These are phyloP conservation scores for Nigrospora sphaerica DNA, from an alignment of 2,329 filamentous ascomycete genomes.

Conservation along the genomic window DNA sequence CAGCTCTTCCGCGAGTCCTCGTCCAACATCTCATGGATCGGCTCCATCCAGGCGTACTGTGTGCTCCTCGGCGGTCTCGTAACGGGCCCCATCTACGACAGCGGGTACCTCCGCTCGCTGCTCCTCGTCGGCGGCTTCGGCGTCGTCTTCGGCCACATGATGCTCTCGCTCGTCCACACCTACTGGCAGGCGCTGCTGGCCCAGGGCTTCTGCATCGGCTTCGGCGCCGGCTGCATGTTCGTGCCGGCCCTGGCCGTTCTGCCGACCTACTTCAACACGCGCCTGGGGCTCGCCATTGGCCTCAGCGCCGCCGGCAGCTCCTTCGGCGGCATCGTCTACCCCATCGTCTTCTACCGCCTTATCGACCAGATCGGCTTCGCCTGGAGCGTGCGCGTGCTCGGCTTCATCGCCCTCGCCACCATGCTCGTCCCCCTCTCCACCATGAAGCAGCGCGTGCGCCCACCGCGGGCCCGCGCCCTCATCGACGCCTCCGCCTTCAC, in stretches of 20 bases:
- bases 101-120: constrained; percentile 9
- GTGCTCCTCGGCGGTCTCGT: constrained; percentile 9
- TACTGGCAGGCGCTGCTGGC: constrained; percentile 48
- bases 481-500: constrained; percentile 32
- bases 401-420: constrained; percentile 5
- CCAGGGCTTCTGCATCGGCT: constrained; percentile 41
- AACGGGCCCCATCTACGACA: constrained; percentile 12
- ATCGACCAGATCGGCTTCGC: constrained; percentile 1
- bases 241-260: constrained; percentile 19
- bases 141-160: neutral
- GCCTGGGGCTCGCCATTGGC: constrained; percentile 23
- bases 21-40: constrained; percentile 15
- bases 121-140: constrained; percentile 6
- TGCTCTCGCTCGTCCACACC: neutral
- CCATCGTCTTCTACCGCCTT: constrained; percentile 11
- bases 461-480: constrained; percentile 26
- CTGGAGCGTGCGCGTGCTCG: constrained; percentile 3
- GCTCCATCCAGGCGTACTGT: constrained; percentile 11
- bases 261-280: constrained; percentile 21
- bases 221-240: constrained; percentile 24
- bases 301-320: constrained; percentile 24
- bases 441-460: constrained; percentile 28
- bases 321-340: constrained; percentile 9
- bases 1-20: constrained; percentile 4
- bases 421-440: constrained; percentile 19